Evolutionary conservation across 2,329 filamentous ascomycete genomes (phyloP).

Genomic region (Curvularia sp.): DNA sequence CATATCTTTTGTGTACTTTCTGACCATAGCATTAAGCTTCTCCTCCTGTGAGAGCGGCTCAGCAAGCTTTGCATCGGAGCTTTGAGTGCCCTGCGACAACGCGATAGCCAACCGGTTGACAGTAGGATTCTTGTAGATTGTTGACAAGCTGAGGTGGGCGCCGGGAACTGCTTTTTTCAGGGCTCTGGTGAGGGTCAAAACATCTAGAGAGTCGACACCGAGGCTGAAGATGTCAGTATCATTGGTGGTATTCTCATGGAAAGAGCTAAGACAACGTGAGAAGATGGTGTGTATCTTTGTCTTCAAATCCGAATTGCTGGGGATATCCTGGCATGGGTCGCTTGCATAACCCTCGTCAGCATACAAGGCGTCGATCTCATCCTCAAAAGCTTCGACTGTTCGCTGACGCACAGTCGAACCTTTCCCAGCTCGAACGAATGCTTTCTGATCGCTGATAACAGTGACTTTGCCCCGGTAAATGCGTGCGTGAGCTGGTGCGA

Average conservation of each 20-base stretch:
- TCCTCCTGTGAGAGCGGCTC: conserved; percentile 3
- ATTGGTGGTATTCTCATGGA: background rate
- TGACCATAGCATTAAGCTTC: conserved; percentile 3
- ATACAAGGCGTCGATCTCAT: conserved; percentile 35
- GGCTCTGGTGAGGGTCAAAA: conserved; percentile 7
- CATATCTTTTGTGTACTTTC: conserved; percentile 4
- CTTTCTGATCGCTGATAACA: conserved; percentile 19
- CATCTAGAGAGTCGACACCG: conserved; percentile 9
- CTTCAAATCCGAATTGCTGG: background rate
- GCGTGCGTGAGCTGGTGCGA: conserved; percentile 32
- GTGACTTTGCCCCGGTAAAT: conserved; percentile 26
- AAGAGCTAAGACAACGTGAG: background rate
- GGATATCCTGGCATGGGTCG: background rate
- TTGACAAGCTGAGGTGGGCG: background rate
- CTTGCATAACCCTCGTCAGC: conserved; percentile 12
- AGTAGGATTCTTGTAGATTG: conserved; percentile 3
- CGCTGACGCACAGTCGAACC: conserved; percentile 34
- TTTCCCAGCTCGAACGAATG: conserved; percentile 32
- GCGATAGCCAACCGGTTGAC: background rate
- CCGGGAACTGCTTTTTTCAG: conserved; percentile 5
- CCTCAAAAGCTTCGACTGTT: conserved; percentile 28
- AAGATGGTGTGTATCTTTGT: background rate
- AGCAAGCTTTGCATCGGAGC: background rate
- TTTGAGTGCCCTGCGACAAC: background rate
- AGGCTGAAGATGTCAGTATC: conserved; percentile 7